Conservation (phyloP, 345 rosid genomes). For the Citrus cavaleriei region DNA sequence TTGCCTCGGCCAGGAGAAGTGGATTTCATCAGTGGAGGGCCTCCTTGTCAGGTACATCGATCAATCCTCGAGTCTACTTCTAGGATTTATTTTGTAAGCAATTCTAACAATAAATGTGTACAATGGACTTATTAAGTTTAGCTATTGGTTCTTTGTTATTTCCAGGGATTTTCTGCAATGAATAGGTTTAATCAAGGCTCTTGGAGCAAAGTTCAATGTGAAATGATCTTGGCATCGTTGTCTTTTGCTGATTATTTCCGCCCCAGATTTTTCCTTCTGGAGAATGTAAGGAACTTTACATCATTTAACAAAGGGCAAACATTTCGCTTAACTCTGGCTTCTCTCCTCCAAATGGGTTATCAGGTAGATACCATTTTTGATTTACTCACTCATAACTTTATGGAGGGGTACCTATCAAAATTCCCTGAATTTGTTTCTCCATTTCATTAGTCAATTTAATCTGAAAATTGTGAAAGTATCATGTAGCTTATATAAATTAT, state of each 20-base stretch:
- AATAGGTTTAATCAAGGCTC: conserved; percentile 67
- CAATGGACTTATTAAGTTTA: neutral
- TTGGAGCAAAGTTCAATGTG: conserved; percentile 83
- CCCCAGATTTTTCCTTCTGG: conserved; percentile 83
- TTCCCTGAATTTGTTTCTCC: too few relatives aligned
- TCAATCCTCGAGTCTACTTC: neutral
- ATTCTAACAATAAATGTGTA: neutral
- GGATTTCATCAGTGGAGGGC: conserved; percentile 92
- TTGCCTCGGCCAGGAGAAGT: conserved; percentile 65
- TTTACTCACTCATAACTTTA: too few relatives aligned
- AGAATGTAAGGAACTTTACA: conserved; percentile 82
- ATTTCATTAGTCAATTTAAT: too few relatives aligned
- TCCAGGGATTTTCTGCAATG: conserved; percentile 90
- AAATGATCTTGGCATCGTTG: conserved; percentile 47
- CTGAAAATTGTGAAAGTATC: too few relatives aligned
- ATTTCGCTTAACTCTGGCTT: conserved; percentile 79
- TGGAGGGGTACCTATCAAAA: too few relatives aligned
- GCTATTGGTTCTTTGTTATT: neutral
- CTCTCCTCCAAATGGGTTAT: conserved; percentile 53
- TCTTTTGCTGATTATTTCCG: conserved; percentile 86
- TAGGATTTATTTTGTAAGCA: neutral
- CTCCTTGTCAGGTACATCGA: conserved; percentile 82
- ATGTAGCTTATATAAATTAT: neutral
- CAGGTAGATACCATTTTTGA: conserved; percentile 28
- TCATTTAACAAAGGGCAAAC: conserved; percentile 85